These are phyloP conservation scores for Chytriomyces hyalinus DNA, from an alignment of 192 early-diverging fungal genomes.

Conservation along the genomic window DNA sequence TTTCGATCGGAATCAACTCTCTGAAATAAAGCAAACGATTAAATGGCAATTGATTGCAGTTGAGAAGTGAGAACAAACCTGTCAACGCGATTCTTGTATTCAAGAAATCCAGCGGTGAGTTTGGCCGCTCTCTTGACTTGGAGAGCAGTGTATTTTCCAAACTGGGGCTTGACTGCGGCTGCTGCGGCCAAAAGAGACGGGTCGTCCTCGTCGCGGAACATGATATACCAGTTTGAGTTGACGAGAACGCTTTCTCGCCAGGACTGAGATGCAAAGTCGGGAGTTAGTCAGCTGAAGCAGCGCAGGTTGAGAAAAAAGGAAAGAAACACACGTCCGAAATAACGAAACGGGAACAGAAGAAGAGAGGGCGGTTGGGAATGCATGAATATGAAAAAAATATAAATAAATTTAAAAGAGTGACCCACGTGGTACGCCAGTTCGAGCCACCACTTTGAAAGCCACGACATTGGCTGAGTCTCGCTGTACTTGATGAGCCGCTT, in stretches of 20 bases:
- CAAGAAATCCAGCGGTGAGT: constrained; percentile 65
- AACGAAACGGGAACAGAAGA: too few relatives aligned
- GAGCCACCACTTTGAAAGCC: constrained; percentile 98
- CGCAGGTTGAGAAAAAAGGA: constrained; percentile 80
- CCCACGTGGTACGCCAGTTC: constrained; percentile 78
- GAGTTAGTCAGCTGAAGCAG: constrained; percentile 46
- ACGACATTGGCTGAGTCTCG: constrained; percentile 78
- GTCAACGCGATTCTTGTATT: constrained; percentile 78
- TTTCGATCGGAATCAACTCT: constrained; percentile 67
- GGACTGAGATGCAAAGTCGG: constrained; percentile 72
- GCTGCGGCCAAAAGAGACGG: constrained; percentile 53
- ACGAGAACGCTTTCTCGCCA: constrained; percentile 83
- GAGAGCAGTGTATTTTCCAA: constrained; percentile 67
- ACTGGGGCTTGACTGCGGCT: constrained; percentile 20
- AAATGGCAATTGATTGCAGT: not conserved
- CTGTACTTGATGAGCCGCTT: constrained; percentile 78
- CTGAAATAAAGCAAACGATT: constrained; percentile 33
- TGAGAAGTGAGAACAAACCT: constrained; percentile 41
- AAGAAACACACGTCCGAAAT: constrained; percentile 57
- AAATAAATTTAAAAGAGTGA: too few relatives aligned
- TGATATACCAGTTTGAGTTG: constrained; percentile 89
- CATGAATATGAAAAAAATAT: too few relatives aligned
- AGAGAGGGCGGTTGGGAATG: too few relatives aligned
- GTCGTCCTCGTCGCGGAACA: constrained; percentile 66
- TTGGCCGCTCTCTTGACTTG: constrained; percentile 84